Conservation (phyloP, 1,139 yeast genomes). For the Meyerozyma carpophila region DNA sequence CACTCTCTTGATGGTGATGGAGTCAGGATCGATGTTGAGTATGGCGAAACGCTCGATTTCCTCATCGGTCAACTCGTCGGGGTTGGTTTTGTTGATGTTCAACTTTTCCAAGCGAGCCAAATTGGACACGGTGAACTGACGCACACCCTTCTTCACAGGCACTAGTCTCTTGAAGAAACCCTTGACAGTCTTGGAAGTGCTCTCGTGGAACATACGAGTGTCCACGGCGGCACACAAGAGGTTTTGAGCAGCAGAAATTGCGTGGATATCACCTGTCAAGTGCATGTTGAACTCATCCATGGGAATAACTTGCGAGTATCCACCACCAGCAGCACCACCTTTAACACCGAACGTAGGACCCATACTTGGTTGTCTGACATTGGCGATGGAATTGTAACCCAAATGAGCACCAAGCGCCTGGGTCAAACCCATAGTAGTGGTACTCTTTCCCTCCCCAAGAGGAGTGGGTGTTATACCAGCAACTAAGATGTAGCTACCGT, state of each 20-base stretch:
- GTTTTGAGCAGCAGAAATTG: slow-evolving; percentile 93
- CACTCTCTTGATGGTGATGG: slow-evolving; percentile 95
- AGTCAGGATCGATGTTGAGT: slow-evolving; percentile 86
- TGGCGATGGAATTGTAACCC: slow-evolving; percentile 83
- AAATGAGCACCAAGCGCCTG: slow-evolving; percentile 95
- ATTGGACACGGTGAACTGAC: slow-evolving; percentile 78
- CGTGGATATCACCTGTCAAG: slow-evolving; percentile 97
- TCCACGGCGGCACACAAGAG: slow-evolving; percentile 96
- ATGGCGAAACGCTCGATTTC: slow-evolving; percentile 75
- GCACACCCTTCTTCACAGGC: slow-evolving; percentile 78
- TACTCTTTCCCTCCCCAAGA: slow-evolving; percentile 95
- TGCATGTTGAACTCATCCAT: slow-evolving; percentile 99
- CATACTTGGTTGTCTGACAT: slow-evolving; percentile 97
- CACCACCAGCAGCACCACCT: slow-evolving; percentile 99
- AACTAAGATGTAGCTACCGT: slow-evolving; percentile 89
- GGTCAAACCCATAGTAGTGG: slow-evolving; percentile 94
- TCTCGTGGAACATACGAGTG: slow-evolving; percentile 95
- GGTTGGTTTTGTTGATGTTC: slow-evolving; percentile 77
- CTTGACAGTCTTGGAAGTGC: slow-evolving; percentile 85
- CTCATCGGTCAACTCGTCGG: slow-evolving; percentile 75
- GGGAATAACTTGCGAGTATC: slow-evolving; percentile 96
- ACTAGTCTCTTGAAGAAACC: slow-evolving; percentile 75
- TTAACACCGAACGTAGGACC: slow-evolving; percentile 99
- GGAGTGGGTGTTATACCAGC: slow-evolving; percentile 99
- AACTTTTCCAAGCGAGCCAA: slow-evolving; percentile 70